Evolutionary conservation across 345 rosid species (phyloP).

Genomic region (Lepidium aucheri): DNA sequence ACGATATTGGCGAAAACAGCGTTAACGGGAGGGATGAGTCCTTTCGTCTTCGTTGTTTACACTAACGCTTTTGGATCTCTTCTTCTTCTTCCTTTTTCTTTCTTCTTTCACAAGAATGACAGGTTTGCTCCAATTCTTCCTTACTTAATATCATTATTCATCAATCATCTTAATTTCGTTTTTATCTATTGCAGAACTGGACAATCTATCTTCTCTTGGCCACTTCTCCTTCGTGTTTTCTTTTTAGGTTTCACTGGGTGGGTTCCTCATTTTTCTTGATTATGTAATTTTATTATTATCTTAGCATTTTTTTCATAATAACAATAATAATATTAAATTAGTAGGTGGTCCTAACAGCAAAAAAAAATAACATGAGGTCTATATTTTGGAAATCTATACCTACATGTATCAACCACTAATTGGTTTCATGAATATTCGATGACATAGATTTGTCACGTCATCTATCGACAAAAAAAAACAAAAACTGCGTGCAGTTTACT

Average conservation of each 20-base stretch:
- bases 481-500: conserved; percentile 11
- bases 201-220: conserved; percentile 36
- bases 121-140: conserved; percentile 26
- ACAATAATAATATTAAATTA: not conserved
- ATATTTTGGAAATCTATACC: not conserved
- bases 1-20: conserved; percentile 63
- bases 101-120: conserved; percentile 47
- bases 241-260: conserved; percentile 77
- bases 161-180: not conserved
- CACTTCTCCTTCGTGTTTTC: conserved; percentile 50
- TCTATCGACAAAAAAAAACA: not conserved
- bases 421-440: not conserved
- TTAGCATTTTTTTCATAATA: not conserved
- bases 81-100: conserved; percentile 57
- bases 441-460: not conserved
- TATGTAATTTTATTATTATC: not conserved
- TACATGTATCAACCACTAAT: not conserved
- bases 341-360: conserved; percentile 6
- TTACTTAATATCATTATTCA: not conserved
- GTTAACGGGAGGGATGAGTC: conserved; percentile 62
- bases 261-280: conserved; percentile 11
- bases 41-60: conserved; percentile 66
- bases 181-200: conserved; percentile 37
- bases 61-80: conserved; percentile 52
- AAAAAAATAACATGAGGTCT: not conserved